These are phyloP conservation scores for Mycena amicta DNA, from an alignment of 768 basidiomycete species.

Conservation along the genomic window DNA sequence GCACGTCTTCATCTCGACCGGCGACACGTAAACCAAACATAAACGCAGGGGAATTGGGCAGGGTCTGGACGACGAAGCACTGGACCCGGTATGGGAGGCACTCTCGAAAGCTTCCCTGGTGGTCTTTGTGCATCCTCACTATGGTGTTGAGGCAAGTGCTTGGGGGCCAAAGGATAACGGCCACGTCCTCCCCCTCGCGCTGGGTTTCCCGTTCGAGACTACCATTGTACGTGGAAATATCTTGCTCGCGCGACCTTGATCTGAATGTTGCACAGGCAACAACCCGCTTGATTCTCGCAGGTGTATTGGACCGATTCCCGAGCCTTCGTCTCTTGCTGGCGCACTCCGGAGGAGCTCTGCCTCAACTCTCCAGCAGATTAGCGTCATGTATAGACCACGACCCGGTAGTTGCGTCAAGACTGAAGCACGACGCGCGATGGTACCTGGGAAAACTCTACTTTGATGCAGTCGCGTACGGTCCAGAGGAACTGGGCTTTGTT, in stretches of 20 bases:
- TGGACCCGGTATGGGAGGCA: conserved; percentile 84
- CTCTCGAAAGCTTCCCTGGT: conserved; percentile 70
- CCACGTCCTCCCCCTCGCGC: conserved; percentile 82
- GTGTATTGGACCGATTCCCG: conserved; percentile 80
- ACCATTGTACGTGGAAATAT: conserved; percentile 61
- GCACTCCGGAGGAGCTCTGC: conserved; percentile 85
- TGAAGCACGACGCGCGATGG: conserved; percentile 81
- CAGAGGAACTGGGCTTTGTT: conserved; percentile 82
- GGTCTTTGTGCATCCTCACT: conserved; percentile 86
- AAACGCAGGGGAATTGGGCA: conserved; percentile 64
- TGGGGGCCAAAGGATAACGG: conserved; percentile 83
- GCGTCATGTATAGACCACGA: conserved; percentile 87
- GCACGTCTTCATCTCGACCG: not conserved
- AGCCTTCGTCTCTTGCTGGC: conserved; percentile 76
- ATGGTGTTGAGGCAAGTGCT: conserved; percentile 71
- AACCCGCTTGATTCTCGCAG: conserved; percentile 79
- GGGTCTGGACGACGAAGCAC: conserved; percentile 76
- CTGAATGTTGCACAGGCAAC: conserved; percentile 51
- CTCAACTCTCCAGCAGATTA: conserved; percentile 81
- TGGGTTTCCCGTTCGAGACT: conserved; percentile 91
- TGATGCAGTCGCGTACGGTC: conserved; percentile 88
- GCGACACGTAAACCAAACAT: no score
- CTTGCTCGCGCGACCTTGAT: not conserved
- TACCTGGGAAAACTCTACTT: conserved; percentile 81
- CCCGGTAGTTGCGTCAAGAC: conserved; percentile 71